Base-by-base conservation (phyloP, 371 early-diverging fungal species). In the Sporodiniella umbellata region DNA sequence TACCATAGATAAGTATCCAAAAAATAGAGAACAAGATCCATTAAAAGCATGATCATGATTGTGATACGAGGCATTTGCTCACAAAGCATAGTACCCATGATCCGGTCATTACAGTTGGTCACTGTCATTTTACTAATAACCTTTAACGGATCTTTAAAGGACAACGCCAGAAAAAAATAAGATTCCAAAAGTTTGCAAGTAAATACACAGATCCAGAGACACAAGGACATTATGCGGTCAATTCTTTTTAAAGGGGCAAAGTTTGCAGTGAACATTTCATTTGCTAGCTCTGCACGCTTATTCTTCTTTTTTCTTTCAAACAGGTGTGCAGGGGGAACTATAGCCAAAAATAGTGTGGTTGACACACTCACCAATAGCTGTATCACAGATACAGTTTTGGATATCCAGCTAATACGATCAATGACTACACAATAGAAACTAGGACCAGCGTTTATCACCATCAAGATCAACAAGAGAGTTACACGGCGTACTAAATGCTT, bases 1-100 rank as follows among this genome's bases (percentile, higher is more conserved):
- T 92, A 94, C 94, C 95, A 94, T 33, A 94, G 75, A 58, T 93
- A 94, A 0, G 94, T 91, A 51, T 93, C 94, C 62, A 93, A 67
- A 70, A 93, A 92, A 68, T 89, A 93, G 21, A 94, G 78, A 7
- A 87, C 74, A 33, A 92, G 54, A 48, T 90, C 85, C 53, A 90
- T 80, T 44, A 89, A 60, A 63, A 90, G 81, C 89, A 94, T 87
- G 45, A 90, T 78, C 1, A 78, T 63, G 22, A 94, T 78, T 0
- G 91, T 87, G 40, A 92, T 78, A 37, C 69, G 65, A 42, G 86
- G 84, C 81, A 89, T 87, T 48, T 86, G 71, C 11, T 64, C 56
- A 67, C 90, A 89, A 4, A 89, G 68, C 14, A 63, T 51, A 1
- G 71, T 58, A 3, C 83, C 77, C 31, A 66, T 60, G 4, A 78